Evolutionary conservation across 495 filamentous ascomycete genomes (phyloP).

Genomic region (Penicillium alfredii): DNA sequence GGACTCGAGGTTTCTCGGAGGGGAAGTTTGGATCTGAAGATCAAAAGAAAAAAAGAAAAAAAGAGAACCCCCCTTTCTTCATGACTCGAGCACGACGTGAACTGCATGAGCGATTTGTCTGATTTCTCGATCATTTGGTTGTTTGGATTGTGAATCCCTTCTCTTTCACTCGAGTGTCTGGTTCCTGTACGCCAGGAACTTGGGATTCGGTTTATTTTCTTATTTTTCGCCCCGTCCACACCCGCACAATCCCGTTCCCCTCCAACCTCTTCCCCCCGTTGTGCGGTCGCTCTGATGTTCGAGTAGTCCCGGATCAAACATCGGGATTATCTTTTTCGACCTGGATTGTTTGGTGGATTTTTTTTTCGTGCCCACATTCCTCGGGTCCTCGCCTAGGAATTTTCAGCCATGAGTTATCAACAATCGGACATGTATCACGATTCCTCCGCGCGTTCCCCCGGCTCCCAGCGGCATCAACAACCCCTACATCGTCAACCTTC

Average conservation of each 20-base stretch:
- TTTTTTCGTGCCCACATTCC: constrained; percentile 39
- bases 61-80: constrained; percentile 12
- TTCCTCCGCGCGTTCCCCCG: constrained; percentile 53
- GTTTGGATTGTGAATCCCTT: no score
- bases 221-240: constrained; percentile 11
- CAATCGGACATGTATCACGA: constrained; percentile 61
- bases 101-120: constrained; percentile 25
- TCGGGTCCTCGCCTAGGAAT: constrained; percentile 28
- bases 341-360: constrained; percentile 38
- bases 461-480: constrained; percentile 56
- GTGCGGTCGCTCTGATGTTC: constrained; percentile 33
- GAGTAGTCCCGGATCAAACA: constrained; percentile 20
- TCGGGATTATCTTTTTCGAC: constrained; percentile 23
- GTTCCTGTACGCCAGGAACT: no score
- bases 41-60: constrained; percentile 10
- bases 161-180: no score
- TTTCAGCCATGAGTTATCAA: constrained; percentile 48
- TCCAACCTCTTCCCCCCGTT: constrained; percentile 9
- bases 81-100: constrained; percentile 19
- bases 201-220: background rate
- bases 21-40: constrained; percentile 9
- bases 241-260: constrained; percentile 11
- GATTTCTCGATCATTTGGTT: no score
- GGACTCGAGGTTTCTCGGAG: constrained; percentile 19
- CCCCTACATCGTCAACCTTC: constrained; percentile 63